These are phyloP conservation scores for Globisporangium recalcitrans DNA, from an alignment of 352 stramenopile species.

Conservation along the genomic window DNA sequence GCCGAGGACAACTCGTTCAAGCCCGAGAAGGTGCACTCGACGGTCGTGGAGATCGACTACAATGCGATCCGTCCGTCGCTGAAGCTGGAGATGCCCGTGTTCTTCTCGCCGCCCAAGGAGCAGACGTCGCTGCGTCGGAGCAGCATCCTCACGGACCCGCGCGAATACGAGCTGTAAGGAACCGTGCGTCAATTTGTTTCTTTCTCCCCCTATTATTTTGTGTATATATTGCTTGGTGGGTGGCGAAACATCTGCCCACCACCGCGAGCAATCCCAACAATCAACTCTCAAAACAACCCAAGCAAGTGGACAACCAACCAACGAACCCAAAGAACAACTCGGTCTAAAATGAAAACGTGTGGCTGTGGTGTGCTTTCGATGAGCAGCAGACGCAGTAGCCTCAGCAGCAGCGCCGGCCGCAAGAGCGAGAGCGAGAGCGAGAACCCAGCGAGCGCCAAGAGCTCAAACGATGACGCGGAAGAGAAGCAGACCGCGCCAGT, in stretches of 20 bases:
- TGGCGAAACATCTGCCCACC: background rate
- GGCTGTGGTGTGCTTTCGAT: constrained; percentile 8
- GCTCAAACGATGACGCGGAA: background rate
- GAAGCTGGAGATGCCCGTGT: constrained; percentile 56
- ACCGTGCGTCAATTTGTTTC: background rate
- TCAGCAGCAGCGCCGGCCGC: background rate
- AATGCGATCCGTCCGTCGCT: constrained; percentile 51
- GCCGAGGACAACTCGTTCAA: constrained; percentile 45
- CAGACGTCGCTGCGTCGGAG: constrained; percentile 35
- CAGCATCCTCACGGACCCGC: constrained; percentile 38
- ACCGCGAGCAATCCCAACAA: background rate
- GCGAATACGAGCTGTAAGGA: constrained; percentile 56
- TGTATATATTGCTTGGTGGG: background rate
- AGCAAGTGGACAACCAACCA: background rate
- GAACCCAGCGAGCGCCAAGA: background rate
- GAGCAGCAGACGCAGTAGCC: constrained; percentile 7
- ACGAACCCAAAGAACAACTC: background rate
- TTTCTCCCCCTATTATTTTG: background rate
- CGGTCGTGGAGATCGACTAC: constrained; percentile 37
- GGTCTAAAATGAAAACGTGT: background rate
- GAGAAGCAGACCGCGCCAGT: background rate
- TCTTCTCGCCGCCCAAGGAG: constrained; percentile 46
- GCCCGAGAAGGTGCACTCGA: constrained; percentile 31
- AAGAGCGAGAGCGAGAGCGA: constrained; percentile 1
- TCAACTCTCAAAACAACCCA: background rate